Evolutionary conservation across 345 rosid genomes (phyloP), one percentile per base, ranked within the genome.

Genomic region (Hypericum androsaemum): DNA sequence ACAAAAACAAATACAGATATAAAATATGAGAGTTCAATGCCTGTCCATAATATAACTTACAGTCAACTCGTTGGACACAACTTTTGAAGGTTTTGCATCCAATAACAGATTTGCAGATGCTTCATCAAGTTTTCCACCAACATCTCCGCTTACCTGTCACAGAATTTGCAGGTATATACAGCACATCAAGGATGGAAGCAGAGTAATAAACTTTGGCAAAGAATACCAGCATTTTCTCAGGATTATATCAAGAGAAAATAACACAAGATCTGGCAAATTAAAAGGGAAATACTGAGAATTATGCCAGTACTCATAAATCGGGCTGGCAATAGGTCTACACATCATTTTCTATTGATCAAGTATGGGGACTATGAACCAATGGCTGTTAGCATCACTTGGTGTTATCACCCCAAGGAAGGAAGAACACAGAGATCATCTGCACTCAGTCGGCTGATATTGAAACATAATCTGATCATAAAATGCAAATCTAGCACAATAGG

Each of bases 31-130:
- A 66, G n/a, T 43, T 52, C 60, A 62, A 22, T 22, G 32, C 2
- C 32, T 22, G 32, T 22, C 32, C 32, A 22, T 22, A 22, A 22
- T 22, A 1, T 22, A 22, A 74, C 98, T 83, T 81, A 92, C 98
- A 41, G 89, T 85, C 57, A 83, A 74, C 74, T 92, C 98, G 70
- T 67, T 80, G 2, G 96, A 82, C 58, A 85, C 78, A 69, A 88
- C 98, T 88, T 85, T 92, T 3, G 98, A 92, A 56, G 96, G 96
- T 71, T 77, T 78, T 52, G 83, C 74, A 76, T 92, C 98, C 53
- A 88, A 83, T 63, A 88, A 80, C 73, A 83, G 79, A 77, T 81
- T 75, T 56, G 95, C 95, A 74, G 95, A 65, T 60, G 75, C 92
- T 75, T 88, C 96, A 69, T 92, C 98, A 59, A 88, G 72, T 69